Conservation (phyloP, 2,329 filamentous ascomycete species). For the Epichloe bromicola region DNA sequence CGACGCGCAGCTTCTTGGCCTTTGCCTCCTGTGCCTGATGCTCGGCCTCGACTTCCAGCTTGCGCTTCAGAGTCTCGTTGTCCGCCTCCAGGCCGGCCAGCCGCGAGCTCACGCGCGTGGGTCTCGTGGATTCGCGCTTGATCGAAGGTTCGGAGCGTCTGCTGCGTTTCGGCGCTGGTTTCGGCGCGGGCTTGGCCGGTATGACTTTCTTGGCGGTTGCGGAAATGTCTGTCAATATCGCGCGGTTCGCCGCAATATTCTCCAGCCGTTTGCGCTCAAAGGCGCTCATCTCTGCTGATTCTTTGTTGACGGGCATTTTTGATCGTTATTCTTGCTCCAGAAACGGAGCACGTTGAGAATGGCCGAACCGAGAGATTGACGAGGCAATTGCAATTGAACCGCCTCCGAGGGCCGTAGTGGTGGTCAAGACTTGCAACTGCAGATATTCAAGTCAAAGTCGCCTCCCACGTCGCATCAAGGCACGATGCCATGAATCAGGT, state of each 20-base stretch:
- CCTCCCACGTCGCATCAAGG: background rate
- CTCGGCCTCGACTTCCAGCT: slow-evolving; percentile 36
- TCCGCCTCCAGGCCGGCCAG: slow-evolving; percentile 42
- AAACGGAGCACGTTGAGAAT: background rate
- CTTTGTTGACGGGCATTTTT: slow-evolving; percentile 33
- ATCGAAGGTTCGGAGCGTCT: slow-evolving; percentile 24
- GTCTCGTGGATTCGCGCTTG: slow-evolving; percentile 33
- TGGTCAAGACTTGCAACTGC: background rate
- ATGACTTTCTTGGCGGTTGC: slow-evolving; percentile 57
- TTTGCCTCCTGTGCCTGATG: slow-evolving; percentile 27
- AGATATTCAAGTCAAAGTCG: background rate
- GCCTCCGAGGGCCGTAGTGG: too few relatives aligned
- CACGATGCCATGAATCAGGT: background rate
- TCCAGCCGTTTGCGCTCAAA: slow-evolving; percentile 77
- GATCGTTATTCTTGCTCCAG: too few relatives aligned
- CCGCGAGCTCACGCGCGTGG: slow-evolving; percentile 45
- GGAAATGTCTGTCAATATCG: slow-evolving; percentile 63
- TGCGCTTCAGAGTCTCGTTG: slow-evolving; percentile 33
- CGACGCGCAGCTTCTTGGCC: slow-evolving; percentile 44
- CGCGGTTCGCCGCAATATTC: slow-evolving; percentile 79
- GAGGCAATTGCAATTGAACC: too few relatives aligned
- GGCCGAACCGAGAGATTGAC: too few relatives aligned
- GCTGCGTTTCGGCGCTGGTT: slow-evolving; percentile 24
- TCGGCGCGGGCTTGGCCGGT: slow-evolving; percentile 40
- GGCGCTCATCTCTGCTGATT: slow-evolving; percentile 49